Evolutionary conservation across 108 stramenopile species (phyloP).

Genomic region (Schizochytrium sp.): DNA sequence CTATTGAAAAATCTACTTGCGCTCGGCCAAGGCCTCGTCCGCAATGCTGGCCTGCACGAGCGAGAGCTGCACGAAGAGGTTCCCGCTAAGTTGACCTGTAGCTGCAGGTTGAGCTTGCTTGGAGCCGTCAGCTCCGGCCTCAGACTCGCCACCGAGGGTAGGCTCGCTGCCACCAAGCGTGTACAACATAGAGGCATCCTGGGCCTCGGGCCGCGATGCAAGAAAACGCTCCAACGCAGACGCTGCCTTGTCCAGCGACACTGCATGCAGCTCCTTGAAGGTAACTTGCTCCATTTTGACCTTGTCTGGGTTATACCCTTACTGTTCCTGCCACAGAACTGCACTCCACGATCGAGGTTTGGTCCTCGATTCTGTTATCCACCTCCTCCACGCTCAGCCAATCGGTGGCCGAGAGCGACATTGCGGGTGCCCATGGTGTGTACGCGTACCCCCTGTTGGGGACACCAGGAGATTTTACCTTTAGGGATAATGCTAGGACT

Average conservation of each 20-base stretch:
- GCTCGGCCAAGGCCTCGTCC: not conserved
- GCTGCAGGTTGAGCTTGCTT: not conserved
- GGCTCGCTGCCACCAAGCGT: slow-evolving; percentile 16
- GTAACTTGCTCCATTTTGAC: not conserved
- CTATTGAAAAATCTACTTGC: not conserved
- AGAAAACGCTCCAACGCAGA: slow-evolving; percentile 27
- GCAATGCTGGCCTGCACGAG: slow-evolving; percentile 46
- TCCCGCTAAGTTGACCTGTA: not conserved
- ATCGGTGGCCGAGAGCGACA: no score
- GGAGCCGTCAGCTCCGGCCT: not conserved
- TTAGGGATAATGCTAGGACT: no score
- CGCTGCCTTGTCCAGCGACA: slow-evolving; percentile 2
- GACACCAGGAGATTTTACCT: no score
- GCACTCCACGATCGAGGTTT: no score
- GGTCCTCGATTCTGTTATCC: no score
- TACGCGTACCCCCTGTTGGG: no score
- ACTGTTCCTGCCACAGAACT: no score
- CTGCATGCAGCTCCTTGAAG: slow-evolving; percentile 12
- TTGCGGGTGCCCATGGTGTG: no score
- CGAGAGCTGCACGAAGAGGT: slow-evolving; percentile 56
- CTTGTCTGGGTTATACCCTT: not conserved
- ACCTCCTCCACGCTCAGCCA: no score
- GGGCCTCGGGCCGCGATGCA: slow-evolving; percentile 23
- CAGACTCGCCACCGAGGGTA: not conserved
- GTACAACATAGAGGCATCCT: slow-evolving; percentile 11